Evolutionary conservation across 2,329 filamentous ascomycete species (phyloP), one percentile per base, ranked within the genome.

Genomic region (Fusarium liriodendri): DNA sequence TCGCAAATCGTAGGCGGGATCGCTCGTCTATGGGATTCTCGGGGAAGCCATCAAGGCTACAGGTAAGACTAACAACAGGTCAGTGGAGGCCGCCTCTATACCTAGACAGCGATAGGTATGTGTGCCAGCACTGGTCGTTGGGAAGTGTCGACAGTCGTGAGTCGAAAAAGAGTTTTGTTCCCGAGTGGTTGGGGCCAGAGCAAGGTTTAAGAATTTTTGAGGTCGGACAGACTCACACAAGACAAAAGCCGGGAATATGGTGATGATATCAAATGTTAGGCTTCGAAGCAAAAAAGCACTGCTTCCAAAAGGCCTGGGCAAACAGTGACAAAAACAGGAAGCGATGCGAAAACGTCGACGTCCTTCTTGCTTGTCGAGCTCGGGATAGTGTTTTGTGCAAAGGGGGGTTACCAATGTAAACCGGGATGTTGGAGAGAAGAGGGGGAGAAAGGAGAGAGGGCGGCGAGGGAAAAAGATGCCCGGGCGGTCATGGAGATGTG

Each of bases 11-110:
- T 62, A 68, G 68, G 65, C 72, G 69, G 63, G 68, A 70, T 72
- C 72, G 70, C 67, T 74, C 61, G 70, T 75, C 69, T 79, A 82
- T 57, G 70, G 69, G 67, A 72, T 73, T 76, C 62, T 78, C 74
- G 74, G 67, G 69, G 74, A 74, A 77, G 78, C 80, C 81, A 83
- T 83, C 67, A 72, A 78, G 66, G 69, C 71, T 62, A 45, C 35
- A 45, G 38, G 59, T 62, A 70, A 40, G 54, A 72, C 76, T 78
- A 60, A 62, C 33, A 32, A 5, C 2, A 62, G 64, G 69, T 78
- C 52, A 75, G 76, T 69, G 40, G 60, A 65, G 60, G 40, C 59
- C 40, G 42, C 52, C 47, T 47, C 60, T 62, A 65, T 65, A 32
- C 29, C 59, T 25, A 22, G 16, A 13, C 18, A 50, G 22, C 38